Percentiles rank a stretch among this genome's conserved stretches.
phyloP scores from a whole-genome alignment of 2,329 filamentous ascomycete genomes.

The Harringtonia lauricola region DNA sequence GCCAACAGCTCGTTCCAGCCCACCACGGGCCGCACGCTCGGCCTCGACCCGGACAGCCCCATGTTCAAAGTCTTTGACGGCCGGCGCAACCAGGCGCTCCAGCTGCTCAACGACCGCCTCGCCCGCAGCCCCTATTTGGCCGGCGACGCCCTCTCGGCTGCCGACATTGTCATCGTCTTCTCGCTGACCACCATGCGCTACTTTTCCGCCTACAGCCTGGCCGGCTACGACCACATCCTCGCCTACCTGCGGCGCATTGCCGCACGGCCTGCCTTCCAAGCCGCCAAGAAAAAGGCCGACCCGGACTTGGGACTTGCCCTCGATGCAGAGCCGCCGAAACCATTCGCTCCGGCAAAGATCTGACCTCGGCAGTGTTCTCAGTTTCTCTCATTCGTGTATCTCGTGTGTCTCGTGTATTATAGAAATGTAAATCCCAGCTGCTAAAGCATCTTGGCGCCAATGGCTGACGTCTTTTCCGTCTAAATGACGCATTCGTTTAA shows the following conservation, averaged over 20 bases:
- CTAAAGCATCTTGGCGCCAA: too few relatives aligned
- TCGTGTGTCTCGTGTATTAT: too few relatives aligned
- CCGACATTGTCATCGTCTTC: slow-evolving; percentile 55
- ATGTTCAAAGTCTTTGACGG: slow-evolving; percentile 8
- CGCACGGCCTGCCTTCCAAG: slow-evolving; percentile 31
- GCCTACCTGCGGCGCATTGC: slow-evolving; percentile 33
- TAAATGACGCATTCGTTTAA: too few relatives aligned
- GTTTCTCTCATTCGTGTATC: too few relatives aligned
- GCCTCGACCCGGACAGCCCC: slow-evolving; percentile 7
- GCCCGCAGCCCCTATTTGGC: slow-evolving; percentile 40
- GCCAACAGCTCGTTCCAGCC: slow-evolving; percentile 33
- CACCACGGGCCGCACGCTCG: slow-evolving; percentile 24
- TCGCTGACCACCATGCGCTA: slow-evolving; percentile 49
- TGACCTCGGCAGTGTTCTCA: too few relatives aligned
- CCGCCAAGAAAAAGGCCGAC: slow-evolving; percentile 37
- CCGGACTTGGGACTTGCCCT: slow-evolving; percentile 27
- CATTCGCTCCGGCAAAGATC: too few relatives aligned
- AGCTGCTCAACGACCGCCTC: slow-evolving; percentile 37
- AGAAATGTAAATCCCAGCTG: too few relatives aligned
- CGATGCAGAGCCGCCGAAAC: slow-evolving; percentile 14
- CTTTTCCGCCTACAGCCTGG: slow-evolving; percentile 33
- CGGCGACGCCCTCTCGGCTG: slow-evolving; percentile 50
- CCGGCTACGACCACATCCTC: slow-evolving; percentile 29
- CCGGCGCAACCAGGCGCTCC: slow-evolving; percentile 26
- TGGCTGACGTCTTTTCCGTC: too few relatives aligned